A percentile compares a stretch with the other conserved stretches of the same genome.
Conservation (phyloP, 2,329 filamentous ascomycete species). For the Dactylellina parvicollis region DNA sequence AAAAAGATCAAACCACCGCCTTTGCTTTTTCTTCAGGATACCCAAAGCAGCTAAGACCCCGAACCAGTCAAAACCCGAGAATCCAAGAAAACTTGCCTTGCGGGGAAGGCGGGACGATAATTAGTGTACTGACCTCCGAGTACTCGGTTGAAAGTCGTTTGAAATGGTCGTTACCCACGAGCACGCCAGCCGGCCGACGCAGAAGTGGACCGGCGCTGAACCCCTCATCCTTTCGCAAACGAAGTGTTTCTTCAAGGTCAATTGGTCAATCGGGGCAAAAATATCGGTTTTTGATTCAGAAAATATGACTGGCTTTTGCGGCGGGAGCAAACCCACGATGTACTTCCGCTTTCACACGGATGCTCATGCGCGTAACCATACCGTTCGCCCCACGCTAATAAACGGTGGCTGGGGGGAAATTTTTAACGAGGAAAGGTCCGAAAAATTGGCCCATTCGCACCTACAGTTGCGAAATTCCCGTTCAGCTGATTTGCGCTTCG, state of each 20-base stretch:
- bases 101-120: slow-evolving; percentile 17
- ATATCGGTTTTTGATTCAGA: background rate
- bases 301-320: too few relatives aligned
- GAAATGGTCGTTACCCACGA: background rate
- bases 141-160: slow-evolving; percentile 1
- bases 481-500: too few relatives aligned
- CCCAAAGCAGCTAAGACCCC: too few relatives aligned
- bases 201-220: too few relatives aligned
- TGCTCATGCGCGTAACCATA: background rate
- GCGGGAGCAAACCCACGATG: background rate
- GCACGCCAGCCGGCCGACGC: background rate
- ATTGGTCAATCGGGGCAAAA: slow-evolving; percentile 14
- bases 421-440: background rate
- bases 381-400: slow-evolving; percentile 11
- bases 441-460: background rate
- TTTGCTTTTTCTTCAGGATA: too few relatives aligned
- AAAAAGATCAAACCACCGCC: background rate
- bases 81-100: background rate
- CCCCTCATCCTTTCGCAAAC: slow-evolving; percentile 3
- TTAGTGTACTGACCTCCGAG: background rate
- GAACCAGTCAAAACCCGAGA: background rate
- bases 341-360: background rate
- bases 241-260: background rate
- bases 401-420: background rate
- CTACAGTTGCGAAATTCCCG: too few relatives aligned